These are phyloP conservation scores for Phytophthora citrophthora DNA, from an alignment of 352 stramenopile genomes.

Conservation along the genomic window DNA sequence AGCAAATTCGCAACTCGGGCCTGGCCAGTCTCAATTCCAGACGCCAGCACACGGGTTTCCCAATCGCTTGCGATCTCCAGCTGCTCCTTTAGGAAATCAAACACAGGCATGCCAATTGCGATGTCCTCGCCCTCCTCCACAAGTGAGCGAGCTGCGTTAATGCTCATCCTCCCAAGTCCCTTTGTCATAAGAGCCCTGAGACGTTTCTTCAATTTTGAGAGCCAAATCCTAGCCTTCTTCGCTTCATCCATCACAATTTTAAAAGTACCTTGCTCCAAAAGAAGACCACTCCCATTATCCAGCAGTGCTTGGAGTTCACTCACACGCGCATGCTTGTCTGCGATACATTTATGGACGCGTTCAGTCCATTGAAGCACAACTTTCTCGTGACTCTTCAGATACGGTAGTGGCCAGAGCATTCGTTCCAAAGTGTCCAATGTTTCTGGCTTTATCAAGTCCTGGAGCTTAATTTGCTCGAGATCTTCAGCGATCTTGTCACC, in stretches of 20 bases:
- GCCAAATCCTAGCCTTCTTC: slow-evolving; percentile 82
- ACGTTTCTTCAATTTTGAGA: slow-evolving; percentile 86
- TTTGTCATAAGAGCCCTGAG: slow-evolving; percentile 78
- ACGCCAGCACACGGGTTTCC: slow-evolving; percentile 77
- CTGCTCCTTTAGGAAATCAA: slow-evolving; percentile 83
- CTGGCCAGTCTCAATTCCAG: slow-evolving; percentile 80
- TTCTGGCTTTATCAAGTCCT: slow-evolving; percentile 26
- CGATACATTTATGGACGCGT: slow-evolving; percentile 62
- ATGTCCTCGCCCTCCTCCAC: slow-evolving; percentile 86
- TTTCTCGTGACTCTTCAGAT: slow-evolving; percentile 66
- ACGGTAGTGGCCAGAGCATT: slow-evolving; percentile 80
- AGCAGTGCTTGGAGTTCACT: slow-evolving; percentile 64
- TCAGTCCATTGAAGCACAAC: slow-evolving; percentile 71
- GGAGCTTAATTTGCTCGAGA: slow-evolving; percentile 32
- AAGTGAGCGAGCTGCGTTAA: slow-evolving; percentile 62
- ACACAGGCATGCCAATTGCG: slow-evolving; percentile 74
- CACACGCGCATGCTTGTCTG: slow-evolving; percentile 65
- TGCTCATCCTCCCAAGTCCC: slow-evolving; percentile 64
- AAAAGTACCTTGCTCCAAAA: slow-evolving; percentile 80
- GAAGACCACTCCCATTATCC: slow-evolving; percentile 56
- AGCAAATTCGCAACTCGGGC: slow-evolving; percentile 77
- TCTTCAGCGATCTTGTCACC: slow-evolving; percentile 47
- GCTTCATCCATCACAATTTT: slow-evolving; percentile 83
- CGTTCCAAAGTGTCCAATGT: slow-evolving; percentile 52
- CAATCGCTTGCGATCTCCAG: slow-evolving; percentile 80